These are phyloP conservation scores for Globisporangium mamillatum DNA, from an alignment of 352 stramenopile species.

Conservation along the genomic window DNA sequence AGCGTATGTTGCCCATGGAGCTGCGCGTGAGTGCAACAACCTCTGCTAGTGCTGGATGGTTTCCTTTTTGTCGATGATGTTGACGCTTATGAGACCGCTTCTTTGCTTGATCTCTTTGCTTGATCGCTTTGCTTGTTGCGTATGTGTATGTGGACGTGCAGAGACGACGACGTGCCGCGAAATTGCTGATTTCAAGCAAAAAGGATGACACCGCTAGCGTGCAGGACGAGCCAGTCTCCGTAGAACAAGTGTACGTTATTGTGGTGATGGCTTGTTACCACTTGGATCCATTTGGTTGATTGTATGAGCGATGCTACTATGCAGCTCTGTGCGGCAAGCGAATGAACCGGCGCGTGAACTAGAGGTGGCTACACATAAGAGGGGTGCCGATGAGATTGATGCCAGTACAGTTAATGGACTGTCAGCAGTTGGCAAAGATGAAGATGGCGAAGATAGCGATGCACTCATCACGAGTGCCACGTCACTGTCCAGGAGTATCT, in stretches of 20 bases:
- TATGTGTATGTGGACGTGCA: slow-evolving; percentile 13
- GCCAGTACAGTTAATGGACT: not conserved
- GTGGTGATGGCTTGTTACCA: not conserved
- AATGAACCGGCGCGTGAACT: not conserved
- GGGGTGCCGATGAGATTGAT: not conserved
- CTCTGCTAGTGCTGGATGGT: not conserved
- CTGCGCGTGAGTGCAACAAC: slow-evolving; percentile 43
- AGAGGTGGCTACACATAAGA: not conserved
- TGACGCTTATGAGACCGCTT: slow-evolving; percentile 4
- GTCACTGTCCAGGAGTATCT: slow-evolving; percentile 14
- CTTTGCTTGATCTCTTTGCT: not conserved
- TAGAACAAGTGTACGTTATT: not conserved
- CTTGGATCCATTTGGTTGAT: not conserved
- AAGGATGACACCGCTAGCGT: not conserved
- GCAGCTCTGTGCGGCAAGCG: not conserved
- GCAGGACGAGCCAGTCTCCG: not conserved
- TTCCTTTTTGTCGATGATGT: not conserved
- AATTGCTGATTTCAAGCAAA: slow-evolving; percentile 30
- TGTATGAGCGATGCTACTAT: not conserved
- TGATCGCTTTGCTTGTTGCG: not conserved
- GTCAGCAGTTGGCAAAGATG: not conserved
- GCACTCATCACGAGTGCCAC: slow-evolving; percentile 8
- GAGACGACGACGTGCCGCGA: slow-evolving; percentile 61
- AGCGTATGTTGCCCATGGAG: slow-evolving; percentile 69
- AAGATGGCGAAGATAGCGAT: not conserved